Evolutionary conservation across 306 rosid genomes (phyloP).

Genomic region (Fagus sylvatica): DNA sequence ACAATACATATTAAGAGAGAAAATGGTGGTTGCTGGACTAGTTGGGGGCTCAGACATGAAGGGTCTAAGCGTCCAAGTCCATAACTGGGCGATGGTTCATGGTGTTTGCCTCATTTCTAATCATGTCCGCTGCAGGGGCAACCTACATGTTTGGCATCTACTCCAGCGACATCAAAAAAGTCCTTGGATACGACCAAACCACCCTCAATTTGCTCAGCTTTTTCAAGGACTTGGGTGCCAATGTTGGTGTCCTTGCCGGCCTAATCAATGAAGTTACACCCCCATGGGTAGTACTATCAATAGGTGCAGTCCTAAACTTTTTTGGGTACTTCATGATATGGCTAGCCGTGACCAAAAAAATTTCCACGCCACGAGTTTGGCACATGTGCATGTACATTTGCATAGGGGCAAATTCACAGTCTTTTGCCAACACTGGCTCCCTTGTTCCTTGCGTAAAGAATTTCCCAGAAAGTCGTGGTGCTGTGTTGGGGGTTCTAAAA

Average conservation of each 20-base stretch:
- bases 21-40: slow-evolving; percentile 31
- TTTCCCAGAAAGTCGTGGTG: slow-evolving; percentile 55
- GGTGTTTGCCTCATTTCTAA: slow-evolving; percentile 19
- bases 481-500: slow-evolving; percentile 49
- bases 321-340: slow-evolving; percentile 63
- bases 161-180: background rate
- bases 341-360: slow-evolving; percentile 43
- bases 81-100: slow-evolving; percentile 19
- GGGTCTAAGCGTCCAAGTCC: background rate
- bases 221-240: slow-evolving; percentile 17
- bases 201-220: slow-evolving; percentile 20
- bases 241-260: slow-evolving; percentile 14
- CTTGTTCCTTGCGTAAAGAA: slow-evolving; percentile 59
- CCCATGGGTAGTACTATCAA: slow-evolving; percentile 47
- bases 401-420: slow-evolving; percentile 53
- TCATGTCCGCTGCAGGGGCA: slow-evolving; percentile 16
- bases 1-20: background rate
- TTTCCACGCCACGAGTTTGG: slow-evolving; percentile 49
- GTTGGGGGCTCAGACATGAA: slow-evolving; percentile 1
- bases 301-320: slow-evolving; percentile 50
- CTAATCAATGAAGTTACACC: slow-evolving; percentile 18
- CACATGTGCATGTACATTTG: slow-evolving; percentile 53
- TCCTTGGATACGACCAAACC: slow-evolving; percentile 13
- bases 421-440: slow-evolving; percentile 59
- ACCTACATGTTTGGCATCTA: slow-evolving; percentile 21